Evolutionary conservation across 345 rosid genomes (phyloP).

Genomic region (Abelmoschus esculentus): DNA sequence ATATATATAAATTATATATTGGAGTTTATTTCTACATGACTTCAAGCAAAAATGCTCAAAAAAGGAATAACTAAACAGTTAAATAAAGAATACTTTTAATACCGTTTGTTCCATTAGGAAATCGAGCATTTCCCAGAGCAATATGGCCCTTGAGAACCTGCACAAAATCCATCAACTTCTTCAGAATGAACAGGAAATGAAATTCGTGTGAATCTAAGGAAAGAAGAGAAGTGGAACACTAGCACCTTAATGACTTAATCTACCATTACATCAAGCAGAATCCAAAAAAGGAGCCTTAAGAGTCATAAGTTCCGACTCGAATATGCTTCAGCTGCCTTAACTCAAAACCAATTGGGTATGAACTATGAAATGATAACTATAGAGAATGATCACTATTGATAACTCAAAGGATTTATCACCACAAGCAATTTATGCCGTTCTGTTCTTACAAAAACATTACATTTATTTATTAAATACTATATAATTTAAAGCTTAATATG

Average conservation of each 20-base stretch:
- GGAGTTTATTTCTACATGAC: neutral
- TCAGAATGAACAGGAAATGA: neutral
- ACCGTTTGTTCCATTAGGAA: slow-evolving; percentile 92
- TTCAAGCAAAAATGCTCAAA: slow-evolving; percentile 6
- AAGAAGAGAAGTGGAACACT: neutral
- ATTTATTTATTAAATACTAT: no score
- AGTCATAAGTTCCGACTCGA: neutral
- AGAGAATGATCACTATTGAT: neutral
- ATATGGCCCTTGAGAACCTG: slow-evolving; percentile 97
- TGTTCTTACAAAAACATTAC: neutral
- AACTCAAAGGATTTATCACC: neutral
- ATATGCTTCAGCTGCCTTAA: neutral
- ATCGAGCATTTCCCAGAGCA: slow-evolving; percentile 71
- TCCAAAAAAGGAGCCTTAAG: neutral
- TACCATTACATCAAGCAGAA: neutral
- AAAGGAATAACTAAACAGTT: neutral
- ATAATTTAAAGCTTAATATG: neutral
- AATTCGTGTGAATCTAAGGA: neutral
- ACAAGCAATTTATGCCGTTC: neutral
- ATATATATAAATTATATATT: neutral
- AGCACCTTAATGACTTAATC: neutral
- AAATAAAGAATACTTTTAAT: slow-evolving; percentile 6
- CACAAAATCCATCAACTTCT: neutral
- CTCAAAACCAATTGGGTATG: neutral
- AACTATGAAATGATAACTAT: neutral